phyloP scores from a whole-genome alignment of 2,329 filamentous ascomycete genomes.

The Colletotrichum tanaceti region DNA sequence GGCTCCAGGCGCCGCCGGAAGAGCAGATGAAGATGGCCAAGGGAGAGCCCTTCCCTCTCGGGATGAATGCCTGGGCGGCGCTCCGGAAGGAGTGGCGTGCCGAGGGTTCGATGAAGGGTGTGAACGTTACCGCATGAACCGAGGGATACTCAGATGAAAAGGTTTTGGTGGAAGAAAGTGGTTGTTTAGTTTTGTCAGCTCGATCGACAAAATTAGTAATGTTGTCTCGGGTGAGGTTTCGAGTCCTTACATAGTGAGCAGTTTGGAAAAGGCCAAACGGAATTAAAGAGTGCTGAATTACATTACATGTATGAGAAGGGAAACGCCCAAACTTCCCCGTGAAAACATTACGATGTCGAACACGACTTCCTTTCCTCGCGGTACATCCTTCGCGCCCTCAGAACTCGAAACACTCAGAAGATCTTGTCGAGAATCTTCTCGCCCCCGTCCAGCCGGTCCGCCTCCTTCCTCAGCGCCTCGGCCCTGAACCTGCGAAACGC shows the following conservation, averaged over 20 bases:
- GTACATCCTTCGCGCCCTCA: too few species aligned
- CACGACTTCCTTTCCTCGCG: neutral
- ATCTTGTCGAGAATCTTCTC: constrained; percentile 35
- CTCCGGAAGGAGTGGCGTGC: constrained; percentile 47
- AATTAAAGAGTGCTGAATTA: too few species aligned
- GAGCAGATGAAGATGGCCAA: constrained; percentile 49
- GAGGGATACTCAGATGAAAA: neutral
- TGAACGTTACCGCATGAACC: constrained; percentile 13
- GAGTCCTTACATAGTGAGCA: too few species aligned
- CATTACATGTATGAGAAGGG: too few species aligned
- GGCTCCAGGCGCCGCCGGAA: constrained; percentile 46
- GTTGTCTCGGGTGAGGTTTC: too few species aligned
- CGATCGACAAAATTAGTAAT: too few species aligned
- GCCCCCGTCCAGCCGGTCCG: constrained; percentile 62
- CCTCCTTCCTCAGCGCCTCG: constrained; percentile 71
- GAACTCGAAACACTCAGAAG: too few species aligned
- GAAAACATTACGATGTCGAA: neutral
- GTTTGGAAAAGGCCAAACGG: too few species aligned
- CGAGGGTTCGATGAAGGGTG: constrained; percentile 46
- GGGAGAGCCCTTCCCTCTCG: constrained; percentile 47
- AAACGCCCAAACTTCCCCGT: neutral
- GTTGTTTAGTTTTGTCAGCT: neutral
- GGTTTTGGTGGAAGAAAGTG: neutral
- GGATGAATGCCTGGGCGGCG: constrained; percentile 48
- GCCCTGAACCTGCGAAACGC: constrained; percentile 72